Percentiles rank a stretch among this genome's conserved stretches.
Conservation (phyloP, 2,329 filamentous ascomycete genomes). For the Neocucurbitaria cava region DNA sequence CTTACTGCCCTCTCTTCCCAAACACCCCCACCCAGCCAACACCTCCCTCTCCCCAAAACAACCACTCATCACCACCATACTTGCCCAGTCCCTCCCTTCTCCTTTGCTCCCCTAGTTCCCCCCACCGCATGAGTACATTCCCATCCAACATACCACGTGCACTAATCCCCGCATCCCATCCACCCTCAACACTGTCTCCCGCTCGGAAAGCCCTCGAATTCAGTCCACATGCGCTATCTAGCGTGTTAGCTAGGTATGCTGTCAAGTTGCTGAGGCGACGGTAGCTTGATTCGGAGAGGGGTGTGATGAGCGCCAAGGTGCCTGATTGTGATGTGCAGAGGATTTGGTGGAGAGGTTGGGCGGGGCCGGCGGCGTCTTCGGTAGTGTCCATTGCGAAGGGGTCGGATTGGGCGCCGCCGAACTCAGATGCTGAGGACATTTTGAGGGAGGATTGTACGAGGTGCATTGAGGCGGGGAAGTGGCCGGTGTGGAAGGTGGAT, state of each 20-base stretch:
- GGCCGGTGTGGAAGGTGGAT: conserved; percentile 85
- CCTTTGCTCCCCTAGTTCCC: conserved; percentile 75
- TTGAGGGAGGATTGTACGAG: conserved; percentile 74
- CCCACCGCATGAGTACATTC: conserved; percentile 74
- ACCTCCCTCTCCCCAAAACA: conserved; percentile 75
- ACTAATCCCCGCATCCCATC: conserved; percentile 47
- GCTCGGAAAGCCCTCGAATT: conserved; percentile 83
- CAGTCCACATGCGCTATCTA: conserved; percentile 78
- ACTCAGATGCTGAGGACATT: conserved; percentile 46
- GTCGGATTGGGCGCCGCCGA: conserved; percentile 32
- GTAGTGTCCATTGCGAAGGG: conserved; percentile 39
- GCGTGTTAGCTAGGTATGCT: conserved; percentile 76
- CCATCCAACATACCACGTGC: conserved; percentile 79
- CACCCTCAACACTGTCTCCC: conserved; percentile 51
- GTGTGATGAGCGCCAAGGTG: conserved; percentile 75
- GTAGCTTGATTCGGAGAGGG: conserved; percentile 81
- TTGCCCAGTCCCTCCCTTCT: conserved; percentile 76
- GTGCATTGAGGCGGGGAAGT: conserved; percentile 75
- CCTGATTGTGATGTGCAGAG: conserved; percentile 64
- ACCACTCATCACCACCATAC: conserved; percentile 72
- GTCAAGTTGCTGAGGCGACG: conserved; percentile 82
- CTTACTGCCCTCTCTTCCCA: conserved; percentile 22
- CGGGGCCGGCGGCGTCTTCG: neutral
- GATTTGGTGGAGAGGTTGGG: conserved; percentile 37
- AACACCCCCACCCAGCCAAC: conserved; percentile 69